A percentile compares a stretch with the other conserved stretches of the same genome.
Evolutionary conservation across 2,329 filamentous ascomycete species (phyloP).

Genomic region (Ophiostoma sp.): DNA sequence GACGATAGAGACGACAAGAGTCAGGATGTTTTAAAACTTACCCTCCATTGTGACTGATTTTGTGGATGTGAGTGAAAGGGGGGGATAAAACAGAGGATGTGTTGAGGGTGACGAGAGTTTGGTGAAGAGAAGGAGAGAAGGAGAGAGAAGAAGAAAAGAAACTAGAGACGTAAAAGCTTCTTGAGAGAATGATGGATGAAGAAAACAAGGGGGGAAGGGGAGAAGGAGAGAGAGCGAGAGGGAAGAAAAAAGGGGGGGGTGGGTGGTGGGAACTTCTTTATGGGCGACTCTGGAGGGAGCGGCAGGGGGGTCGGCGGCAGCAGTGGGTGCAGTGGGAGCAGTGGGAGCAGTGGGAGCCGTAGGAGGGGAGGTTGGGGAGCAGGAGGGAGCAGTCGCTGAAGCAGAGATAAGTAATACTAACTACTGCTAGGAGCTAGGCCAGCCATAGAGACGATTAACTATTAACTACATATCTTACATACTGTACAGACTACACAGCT

Average conservation of each 20-base stretch:
- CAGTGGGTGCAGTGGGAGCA: slow-evolving; percentile 11
- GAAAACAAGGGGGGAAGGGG: slow-evolving; percentile 27
- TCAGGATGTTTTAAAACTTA: slow-evolving; percentile 1
- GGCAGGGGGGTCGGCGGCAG: slow-evolving; percentile 25
- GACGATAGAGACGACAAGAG: neutral
- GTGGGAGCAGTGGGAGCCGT: slow-evolving; percentile 16
- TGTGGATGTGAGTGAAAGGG: slow-evolving; percentile 6
- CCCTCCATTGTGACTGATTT: slow-evolving; percentile 18
- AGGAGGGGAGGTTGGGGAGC: slow-evolving; percentile 25
- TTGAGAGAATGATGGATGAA: slow-evolving; percentile 23
- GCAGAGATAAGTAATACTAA: neutral
- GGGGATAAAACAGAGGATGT: slow-evolving; percentile 4
- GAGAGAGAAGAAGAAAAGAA: slow-evolving; percentile 10
- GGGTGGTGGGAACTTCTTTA: slow-evolving; percentile 21
- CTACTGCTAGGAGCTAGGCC: no score
- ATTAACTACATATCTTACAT: no score
- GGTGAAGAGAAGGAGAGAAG: slow-evolving; percentile 14
- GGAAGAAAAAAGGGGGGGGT: slow-evolving; percentile 37
- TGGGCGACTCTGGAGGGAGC: slow-evolving; percentile 17
- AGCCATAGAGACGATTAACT: no score
- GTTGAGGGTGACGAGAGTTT: slow-evolving; percentile 13
- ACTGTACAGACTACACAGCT: neutral
- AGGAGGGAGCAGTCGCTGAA: slow-evolving; percentile 2
- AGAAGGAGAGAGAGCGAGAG: slow-evolving; percentile 32
- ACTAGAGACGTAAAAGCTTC: slow-evolving; percentile 31